Evolutionary conservation across 768 basidiomycete genomes (phyloP), one percentile per base, ranked within the genome.

Genomic region (Lyophyllum shimeji): DNA sequence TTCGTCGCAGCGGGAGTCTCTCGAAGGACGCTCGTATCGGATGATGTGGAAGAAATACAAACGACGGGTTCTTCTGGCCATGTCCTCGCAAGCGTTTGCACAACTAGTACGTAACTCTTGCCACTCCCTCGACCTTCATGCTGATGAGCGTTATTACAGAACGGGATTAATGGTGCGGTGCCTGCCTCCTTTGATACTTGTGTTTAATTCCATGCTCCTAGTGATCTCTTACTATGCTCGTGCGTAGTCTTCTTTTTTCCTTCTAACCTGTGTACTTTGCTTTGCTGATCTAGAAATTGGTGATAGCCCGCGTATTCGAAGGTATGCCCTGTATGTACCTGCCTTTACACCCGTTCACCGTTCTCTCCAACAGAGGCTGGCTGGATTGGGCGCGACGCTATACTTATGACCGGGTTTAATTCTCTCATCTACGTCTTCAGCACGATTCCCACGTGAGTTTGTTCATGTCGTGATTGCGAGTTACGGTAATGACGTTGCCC

Each of bases 161-260:
- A 96, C 69, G 95, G 95, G 57, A 98, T 97, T 65, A 97, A 95
- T 67, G 90, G 91, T 90, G 70, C 51, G 78, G 53, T 18, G 17
- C 50, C 43, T 47, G n/a, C 45, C 49, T 45, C 15, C 57, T 34
- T 53, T 54, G 44, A 25, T 55, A n/a, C 43, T 33, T 55, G 40
- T 39, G 37, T 46, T 52, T 57, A 18, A 54, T 57, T 25, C 52
- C 40, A 39, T 7, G 24, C 46, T 48, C 21, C n/a, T 20, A 94
- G 94, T 95, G 40, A 95, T 97, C 15, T 94, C 93, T 1, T 96
- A 95, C 69, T 95, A 93, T 73, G 92, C 92, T 46, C 93, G 93
- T 94, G 72, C 75, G 92, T 68, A 42, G 21, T 37, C 17, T 33
- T 43, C 29, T 25, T n/a, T 21, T 46, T 3, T 50, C 25, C 20